A percentile compares a stretch with the other conserved stretches of the same genome.
These are phyloP conservation scores for Phytophthora ramorum DNA, from an alignment of 352 stramenopile genomes.

Conservation along the genomic window DNA sequence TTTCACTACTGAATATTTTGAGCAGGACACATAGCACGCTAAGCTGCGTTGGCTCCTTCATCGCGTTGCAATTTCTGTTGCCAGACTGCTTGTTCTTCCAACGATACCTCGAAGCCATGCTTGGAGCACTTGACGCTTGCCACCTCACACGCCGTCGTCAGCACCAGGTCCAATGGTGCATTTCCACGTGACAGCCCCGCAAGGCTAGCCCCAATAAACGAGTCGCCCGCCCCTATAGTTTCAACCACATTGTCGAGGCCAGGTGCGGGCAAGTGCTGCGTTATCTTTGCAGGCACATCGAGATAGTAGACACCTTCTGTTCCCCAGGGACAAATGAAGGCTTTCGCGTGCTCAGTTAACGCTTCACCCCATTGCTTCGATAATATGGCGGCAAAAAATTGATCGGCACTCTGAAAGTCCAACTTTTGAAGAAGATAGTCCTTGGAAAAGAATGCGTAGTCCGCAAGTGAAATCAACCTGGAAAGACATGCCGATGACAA, in stretches of 20 bases:
- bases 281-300: conserved; percentile 12
- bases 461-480: conserved; percentile 44
- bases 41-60: conserved; percentile 11
- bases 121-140: conserved; percentile 62
- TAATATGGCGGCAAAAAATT: conserved; percentile 46
- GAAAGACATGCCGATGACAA: background rate
- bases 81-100: conserved; percentile 5
- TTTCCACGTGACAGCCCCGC: conserved; percentile 37
- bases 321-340: conserved; percentile 71
- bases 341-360: conserved; percentile 24
- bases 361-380: conserved; percentile 13
- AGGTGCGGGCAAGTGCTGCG: conserved; percentile 38
- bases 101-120: conserved; percentile 48
- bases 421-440: conserved; percentile 76
- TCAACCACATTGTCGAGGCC: conserved; percentile 50
- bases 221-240: conserved; percentile 68
- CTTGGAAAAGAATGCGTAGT: conserved; percentile 71
- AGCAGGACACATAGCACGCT: background rate
- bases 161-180: conserved; percentile 26
- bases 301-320: conserved; percentile 61
- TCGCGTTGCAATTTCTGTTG: background rate
- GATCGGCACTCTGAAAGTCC: conserved; percentile 30
- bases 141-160: conserved; percentile 53
- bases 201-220: conserved; percentile 73
- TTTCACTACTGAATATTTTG: too few relatives aligned